phyloP scores from a whole-genome alignment of 768 basidiomycete species.

The Tephrocybe sp. region DNA sequence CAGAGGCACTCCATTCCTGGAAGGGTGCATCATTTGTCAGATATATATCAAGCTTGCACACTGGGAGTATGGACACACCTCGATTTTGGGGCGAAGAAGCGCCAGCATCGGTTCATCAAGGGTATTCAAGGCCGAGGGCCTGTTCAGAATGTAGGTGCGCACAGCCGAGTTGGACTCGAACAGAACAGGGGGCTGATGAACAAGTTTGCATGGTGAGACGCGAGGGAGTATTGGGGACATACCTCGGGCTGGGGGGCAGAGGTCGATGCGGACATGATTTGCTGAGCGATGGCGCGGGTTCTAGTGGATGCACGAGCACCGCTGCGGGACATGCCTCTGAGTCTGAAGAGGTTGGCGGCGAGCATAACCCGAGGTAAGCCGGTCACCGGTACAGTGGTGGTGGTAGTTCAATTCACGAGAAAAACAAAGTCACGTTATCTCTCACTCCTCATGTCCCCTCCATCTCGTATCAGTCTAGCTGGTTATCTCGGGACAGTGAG shows the following conservation, averaged over 20 bases:
- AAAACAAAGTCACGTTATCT: conserved; percentile 14
- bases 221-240: conserved; percentile 16
- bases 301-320: conserved; percentile 37
- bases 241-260: conserved; percentile 35
- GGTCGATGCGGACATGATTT: conserved; percentile 44
- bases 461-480: conserved; percentile 54
- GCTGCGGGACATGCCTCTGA: conserved; percentile 43
- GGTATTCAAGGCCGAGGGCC: conserved; percentile 79
- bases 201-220: conserved; percentile 18
- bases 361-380: conserved; percentile 17
- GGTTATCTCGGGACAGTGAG: conserved; percentile 67
- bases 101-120: conserved; percentile 79
- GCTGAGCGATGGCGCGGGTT: conserved; percentile 44
- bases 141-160: conserved; percentile 77
- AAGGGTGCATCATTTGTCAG: conserved; percentile 11
- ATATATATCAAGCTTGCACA: conserved; percentile 3
- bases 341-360: conserved; percentile 26
- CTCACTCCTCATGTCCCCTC: conserved; percentile 1
- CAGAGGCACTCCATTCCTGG: conserved; percentile 75
- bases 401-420: conserved; percentile 10
- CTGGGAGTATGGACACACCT: conserved; percentile 45
- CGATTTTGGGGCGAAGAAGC: conserved; percentile 67
- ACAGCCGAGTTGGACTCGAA: conserved; percentile 67
- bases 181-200: conserved; percentile 49
- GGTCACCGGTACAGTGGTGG: not conserved